Conservation (phyloP, 768 basidiomycete species). For the Suillus bovinus region DNA sequence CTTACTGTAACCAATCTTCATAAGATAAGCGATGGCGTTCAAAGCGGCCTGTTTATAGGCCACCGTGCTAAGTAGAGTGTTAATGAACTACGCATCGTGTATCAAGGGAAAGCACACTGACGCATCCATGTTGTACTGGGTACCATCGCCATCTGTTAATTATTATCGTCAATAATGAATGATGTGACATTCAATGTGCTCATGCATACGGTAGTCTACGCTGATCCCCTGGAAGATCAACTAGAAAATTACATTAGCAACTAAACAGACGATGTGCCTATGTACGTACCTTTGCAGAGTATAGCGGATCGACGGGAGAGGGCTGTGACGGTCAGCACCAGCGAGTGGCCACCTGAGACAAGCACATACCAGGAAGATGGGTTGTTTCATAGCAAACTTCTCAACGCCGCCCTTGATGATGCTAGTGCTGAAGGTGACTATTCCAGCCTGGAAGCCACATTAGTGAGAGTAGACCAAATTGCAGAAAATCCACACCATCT, state of each 20-base stretch:
- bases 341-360: background rate
- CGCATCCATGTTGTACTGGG: conserved; percentile 79
- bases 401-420: conserved; percentile 75
- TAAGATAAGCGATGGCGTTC: conserved; percentile 71
- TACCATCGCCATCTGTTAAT: conserved; percentile 63
- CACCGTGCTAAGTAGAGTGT: conserved; percentile 52
- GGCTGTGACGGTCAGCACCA: conserved; percentile 42
- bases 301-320: conserved; percentile 73
- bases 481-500: conserved; percentile 50
- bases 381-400: conserved; percentile 72
- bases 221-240: conserved; percentile 76
- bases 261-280: background rate
- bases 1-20: conserved; percentile 73
- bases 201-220: conserved; percentile 61
- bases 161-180: background rate
- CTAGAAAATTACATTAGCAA: conserved; percentile 29
- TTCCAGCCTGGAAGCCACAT: conserved; percentile 49
- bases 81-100: background rate
- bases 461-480: background rate
- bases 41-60: conserved; percentile 82
- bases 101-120: conserved; percentile 32
- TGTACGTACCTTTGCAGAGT: conserved; percentile 58
- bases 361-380: conserved; percentile 63
- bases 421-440: conserved; percentile 69
- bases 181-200: background rate